Evolutionary conservation across 2,329 filamentous ascomycete species (phyloP), one percentile per base, ranked within the genome.

Genomic region (Periconia digitata): DNA sequence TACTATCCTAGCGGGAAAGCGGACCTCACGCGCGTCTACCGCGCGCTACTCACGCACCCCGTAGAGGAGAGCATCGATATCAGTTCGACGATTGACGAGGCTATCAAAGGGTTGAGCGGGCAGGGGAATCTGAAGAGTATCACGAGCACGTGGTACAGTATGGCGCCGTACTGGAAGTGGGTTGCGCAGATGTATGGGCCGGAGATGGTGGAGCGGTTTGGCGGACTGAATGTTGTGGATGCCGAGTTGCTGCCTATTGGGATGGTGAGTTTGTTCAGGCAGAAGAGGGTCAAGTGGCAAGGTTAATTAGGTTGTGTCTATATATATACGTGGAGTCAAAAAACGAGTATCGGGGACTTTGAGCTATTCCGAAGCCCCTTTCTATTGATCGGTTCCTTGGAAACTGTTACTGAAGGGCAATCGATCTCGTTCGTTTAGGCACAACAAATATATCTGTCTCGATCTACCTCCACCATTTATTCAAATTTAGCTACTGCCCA

Each of bases 81-180:
- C 3, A 63, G 51, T 23, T 39, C 40, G 8, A 51, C 58, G 42
- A 40, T 69, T 2, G 39, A 41, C n/a, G 52, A 64, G n/a, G 63
- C 63, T 2, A 18, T 63, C 15, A 40, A 47, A 6, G 55, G 62
- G 2, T 51, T 69, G 8, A 22, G 36, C 2, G 56, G 48, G 3
- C 62, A 58, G 43, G 51, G 22, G 20, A 63, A 62, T 17, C 36
- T 66, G 24, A 53, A 52, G 8, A 62, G 64, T 13, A 67, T 68
- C 21, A 53, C 47, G 1, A 15, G 44, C 8, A 6, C 55, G 10
- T 68, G 63, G 66, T 5, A 40, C 13, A 17, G 6, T 3, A 71
- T 71, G 67, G 55, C 66, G 20, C 54, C 62, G 6, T 71, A 71
- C 41, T 70, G 66, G 66, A 70, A 64, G 44, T 71, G 67, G 64